These are phyloP conservation scores for Penicillium sp. DNA, from an alignment of 2,329 filamentous ascomycete species.

Conservation along the genomic window DNA sequence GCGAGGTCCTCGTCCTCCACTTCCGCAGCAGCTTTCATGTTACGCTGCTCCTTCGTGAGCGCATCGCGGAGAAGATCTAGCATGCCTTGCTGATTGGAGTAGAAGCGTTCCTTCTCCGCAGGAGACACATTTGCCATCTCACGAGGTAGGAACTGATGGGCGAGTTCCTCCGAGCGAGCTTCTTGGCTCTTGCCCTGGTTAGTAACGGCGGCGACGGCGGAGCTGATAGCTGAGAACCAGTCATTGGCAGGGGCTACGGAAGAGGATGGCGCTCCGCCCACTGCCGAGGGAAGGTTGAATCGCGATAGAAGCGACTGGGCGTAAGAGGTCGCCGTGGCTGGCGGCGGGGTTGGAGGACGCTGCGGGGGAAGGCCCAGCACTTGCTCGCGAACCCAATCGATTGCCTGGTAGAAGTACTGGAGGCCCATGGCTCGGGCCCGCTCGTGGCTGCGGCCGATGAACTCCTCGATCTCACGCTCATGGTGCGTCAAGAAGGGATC, in stretches of 20 bases:
- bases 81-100: conserved; percentile 77
- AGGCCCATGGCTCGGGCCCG: conserved; percentile 77
- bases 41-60: conserved; percentile 77
- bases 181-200: conserved; percentile 44
- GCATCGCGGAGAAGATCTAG: conserved; percentile 75
- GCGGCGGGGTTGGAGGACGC: conserved; percentile 53
- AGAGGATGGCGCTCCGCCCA: conserved; percentile 52
- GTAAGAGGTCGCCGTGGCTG: conserved; percentile 60
- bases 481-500: conserved; percentile 88
- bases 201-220: conserved; percentile 70
- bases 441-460: conserved; percentile 82
- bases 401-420: conserved; percentile 71
- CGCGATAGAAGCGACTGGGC: conserved; percentile 81
- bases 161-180: conserved; percentile 56
- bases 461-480: conserved; percentile 85
- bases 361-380: conserved; percentile 76
- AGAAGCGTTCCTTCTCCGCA: conserved; percentile 74
- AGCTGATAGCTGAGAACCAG: conserved; percentile 77
- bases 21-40: conserved; percentile 50
- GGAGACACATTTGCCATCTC: conserved; percentile 63
- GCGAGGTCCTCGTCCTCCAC: conserved; percentile 45
- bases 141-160: conserved; percentile 70
- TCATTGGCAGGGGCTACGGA: conserved; percentile 58
- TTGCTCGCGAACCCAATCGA: conserved; percentile 75
- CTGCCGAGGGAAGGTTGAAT: conserved; percentile 78